Percentiles rank a stretch among this genome's conserved stretches.
phyloP scores from a whole-genome alignment of 78 protist species.

The Dictyostelium brefeldianum region DNA sequence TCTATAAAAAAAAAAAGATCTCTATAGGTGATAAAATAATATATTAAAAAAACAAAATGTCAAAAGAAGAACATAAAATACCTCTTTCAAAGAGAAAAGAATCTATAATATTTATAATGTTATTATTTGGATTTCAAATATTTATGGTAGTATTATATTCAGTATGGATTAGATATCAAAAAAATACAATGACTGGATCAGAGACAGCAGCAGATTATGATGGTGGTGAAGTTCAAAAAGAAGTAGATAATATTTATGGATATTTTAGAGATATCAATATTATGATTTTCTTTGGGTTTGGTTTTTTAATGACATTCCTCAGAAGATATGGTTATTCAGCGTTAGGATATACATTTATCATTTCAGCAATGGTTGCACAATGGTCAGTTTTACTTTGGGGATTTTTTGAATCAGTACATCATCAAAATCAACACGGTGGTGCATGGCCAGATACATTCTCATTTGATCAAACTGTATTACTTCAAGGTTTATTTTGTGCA shows the following conservation, averaged over 20 bases:
- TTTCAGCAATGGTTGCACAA: slow-evolving; percentile 84
- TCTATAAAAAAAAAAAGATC: not conserved
- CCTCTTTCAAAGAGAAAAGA: slow-evolving; percentile 37
- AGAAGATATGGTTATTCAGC: slow-evolving; percentile 83
- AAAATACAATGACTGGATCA: not conserved
- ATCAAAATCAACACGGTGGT: slow-evolving; percentile 28
- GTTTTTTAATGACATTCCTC: slow-evolving; percentile 94
- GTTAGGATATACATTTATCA: slow-evolving; percentile 88
- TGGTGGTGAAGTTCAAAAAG: slow-evolving; percentile 21
- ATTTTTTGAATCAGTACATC: slow-evolving; percentile 77
- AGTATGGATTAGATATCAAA: slow-evolving; percentile 56
- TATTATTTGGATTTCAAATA: slow-evolving; percentile 49
- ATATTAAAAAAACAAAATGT: not conserved
- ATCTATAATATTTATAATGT: not conserved
- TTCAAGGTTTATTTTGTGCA: slow-evolving; percentile 86
- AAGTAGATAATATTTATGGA: slow-evolving; percentile 48
- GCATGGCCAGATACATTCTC: not conserved
- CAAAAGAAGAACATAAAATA: slow-evolving; percentile 4
- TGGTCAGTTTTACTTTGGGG: slow-evolving; percentile 86
- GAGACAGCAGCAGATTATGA: not conserved
- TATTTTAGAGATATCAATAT: slow-evolving; percentile 91
- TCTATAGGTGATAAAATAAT: too few species aligned
- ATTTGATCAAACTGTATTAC: slow-evolving; percentile 33
- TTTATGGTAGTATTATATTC: slow-evolving; percentile 50
- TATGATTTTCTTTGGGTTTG: slow-evolving; percentile 98